These are phyloP conservation scores for Hypoxylon sp. DNA, from an alignment of 2,329 filamentous ascomycete genomes.

Conservation along the genomic window DNA sequence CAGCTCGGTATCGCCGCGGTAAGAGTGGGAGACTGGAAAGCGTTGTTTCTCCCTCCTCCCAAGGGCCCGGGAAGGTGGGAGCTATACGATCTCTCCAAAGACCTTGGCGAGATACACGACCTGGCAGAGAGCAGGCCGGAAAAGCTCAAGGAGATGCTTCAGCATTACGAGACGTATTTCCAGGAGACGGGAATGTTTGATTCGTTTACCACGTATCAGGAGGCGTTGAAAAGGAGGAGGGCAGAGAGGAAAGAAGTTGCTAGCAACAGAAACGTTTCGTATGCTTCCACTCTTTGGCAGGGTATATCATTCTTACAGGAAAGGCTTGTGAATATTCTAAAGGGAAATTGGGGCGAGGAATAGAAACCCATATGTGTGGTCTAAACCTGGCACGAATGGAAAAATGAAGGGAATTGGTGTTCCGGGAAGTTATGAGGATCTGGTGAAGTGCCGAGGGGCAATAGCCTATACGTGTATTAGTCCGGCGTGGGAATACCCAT, in stretches of 20 bases:
- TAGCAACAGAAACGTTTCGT: slow-evolving; percentile 4
- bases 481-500: neutral
- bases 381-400: neutral
- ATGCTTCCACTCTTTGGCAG: slow-evolving; percentile 5
- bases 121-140: slow-evolving; percentile 23
- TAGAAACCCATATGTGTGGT: slow-evolving; percentile 3
- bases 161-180: slow-evolving; percentile 33
- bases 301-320: slow-evolving; percentile 14
- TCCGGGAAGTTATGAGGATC: neutral
- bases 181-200: slow-evolving; percentile 37
- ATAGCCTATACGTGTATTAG: neutral
- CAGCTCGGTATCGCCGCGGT: slow-evolving; percentile 31
- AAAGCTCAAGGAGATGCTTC: slow-evolving; percentile 30
- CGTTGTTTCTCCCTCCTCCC: slow-evolving; percentile 30
- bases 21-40: slow-evolving; percentile 31
- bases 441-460: neutral
- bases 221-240: slow-evolving; percentile 25
- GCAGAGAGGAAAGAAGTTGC: neutral
- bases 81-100: slow-evolving; percentile 29
- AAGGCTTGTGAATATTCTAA: slow-evolving; percentile 11
- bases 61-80: slow-evolving; percentile 31
- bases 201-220: slow-evolving; percentile 30
- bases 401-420: neutral
- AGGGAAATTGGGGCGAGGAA: slow-evolving; percentile 15
- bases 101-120: slow-evolving; percentile 31